Conservation (phyloP, 2,329 filamentous ascomycete species). For the Cytospora chrysosperma region DNA sequence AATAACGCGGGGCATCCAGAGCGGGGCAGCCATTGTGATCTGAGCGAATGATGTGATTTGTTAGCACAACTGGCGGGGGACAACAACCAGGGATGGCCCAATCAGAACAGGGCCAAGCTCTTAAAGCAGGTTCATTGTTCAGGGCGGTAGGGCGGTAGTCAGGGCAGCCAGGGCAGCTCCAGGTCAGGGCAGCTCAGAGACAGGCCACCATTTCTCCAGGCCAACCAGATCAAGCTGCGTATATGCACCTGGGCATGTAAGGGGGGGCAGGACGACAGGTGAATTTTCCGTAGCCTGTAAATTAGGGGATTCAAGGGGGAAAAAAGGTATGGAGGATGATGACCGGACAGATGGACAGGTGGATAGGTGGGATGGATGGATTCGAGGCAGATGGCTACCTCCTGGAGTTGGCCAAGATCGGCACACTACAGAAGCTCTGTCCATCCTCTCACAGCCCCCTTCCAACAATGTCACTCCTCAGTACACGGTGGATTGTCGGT, state of each 20-base stretch:
- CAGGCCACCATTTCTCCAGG: neutral
- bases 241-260: too few species aligned
- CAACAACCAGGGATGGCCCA: constrained; percentile 23
- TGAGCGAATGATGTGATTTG: constrained; percentile 24
- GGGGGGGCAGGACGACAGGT: neutral
- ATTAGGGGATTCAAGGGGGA: too few species aligned
- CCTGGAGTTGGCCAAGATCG: neutral
- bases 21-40: constrained; percentile 38
- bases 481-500: neutral
- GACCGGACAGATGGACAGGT: neutral
- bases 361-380: too few species aligned
- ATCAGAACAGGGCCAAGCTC: neutral
- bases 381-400: neutral
- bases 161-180: neutral
- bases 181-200: neutral
- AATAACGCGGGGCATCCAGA: constrained; percentile 28
- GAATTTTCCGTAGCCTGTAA: too few species aligned
- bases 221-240: neutral
- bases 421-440: neutral
- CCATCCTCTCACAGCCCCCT: neutral
- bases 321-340: neutral
- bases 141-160: neutral
- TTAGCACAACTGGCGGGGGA: constrained; percentile 22
- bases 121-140: constrained; percentile 17
- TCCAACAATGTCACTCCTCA: neutral